phyloP scores from a whole-genome alignment of 331 rosid genomes.

The Spiraea crenata region DNA sequence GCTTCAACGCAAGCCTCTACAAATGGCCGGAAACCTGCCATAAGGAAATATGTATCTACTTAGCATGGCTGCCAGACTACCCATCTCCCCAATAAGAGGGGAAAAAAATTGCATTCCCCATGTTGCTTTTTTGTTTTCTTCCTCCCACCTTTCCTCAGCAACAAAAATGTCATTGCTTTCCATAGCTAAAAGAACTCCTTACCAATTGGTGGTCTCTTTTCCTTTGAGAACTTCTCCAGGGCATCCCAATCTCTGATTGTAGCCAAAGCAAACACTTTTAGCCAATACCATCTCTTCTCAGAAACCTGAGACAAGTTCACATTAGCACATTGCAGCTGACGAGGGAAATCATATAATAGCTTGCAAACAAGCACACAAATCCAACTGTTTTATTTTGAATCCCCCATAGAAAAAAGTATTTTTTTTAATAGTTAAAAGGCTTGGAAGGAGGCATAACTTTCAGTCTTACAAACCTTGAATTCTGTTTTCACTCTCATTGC shows the following conservation, averaged over 20 bases:
- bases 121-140: neutral
- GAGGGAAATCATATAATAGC: neutral
- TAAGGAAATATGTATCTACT: slow-evolving; percentile 24
- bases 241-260: slow-evolving; percentile 93
- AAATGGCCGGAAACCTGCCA: slow-evolving; percentile 79
- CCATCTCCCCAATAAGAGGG: neutral
- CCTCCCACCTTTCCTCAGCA: neutral
- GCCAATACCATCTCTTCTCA: slow-evolving; percentile 99
- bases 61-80: slow-evolving; percentile 9
- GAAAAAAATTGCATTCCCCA: neutral
- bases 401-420: neutral
- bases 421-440: neutral
- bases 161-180: neutral
- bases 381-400: slow-evolving; percentile 5
- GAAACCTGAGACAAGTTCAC: slow-evolving; percentile 59
- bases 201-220: slow-evolving; percentile 92
- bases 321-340: neutral
- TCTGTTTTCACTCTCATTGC: slow-evolving; percentile 88
- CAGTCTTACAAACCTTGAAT: slow-evolving; percentile 64
- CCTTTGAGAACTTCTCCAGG: slow-evolving; percentile 86
- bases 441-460: neutral
- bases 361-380: neutral
- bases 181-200: slow-evolving; percentile 19
- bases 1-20: slow-evolving; percentile 98
- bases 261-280: slow-evolving; percentile 93